Evolutionary conservation across 169 alveolate genomes (phyloP), one percentile per base, ranked within the genome.

Genomic region (Cryptosporidium tyzzeri): DNA sequence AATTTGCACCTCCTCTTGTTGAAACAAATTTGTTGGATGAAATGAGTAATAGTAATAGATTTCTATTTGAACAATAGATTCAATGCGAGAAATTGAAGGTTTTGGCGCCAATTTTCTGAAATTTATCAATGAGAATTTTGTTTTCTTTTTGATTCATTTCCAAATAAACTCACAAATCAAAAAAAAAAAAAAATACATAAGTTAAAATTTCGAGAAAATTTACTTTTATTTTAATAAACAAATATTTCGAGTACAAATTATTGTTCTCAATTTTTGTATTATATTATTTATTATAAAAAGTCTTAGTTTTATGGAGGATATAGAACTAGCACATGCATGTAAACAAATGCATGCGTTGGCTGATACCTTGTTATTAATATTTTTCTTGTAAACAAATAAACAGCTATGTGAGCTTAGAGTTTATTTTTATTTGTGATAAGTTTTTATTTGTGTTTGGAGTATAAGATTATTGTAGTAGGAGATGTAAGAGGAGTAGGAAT

Each of bases 1-100:
- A 80, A 23, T 80, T 80, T 39, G 29, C 73, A 62, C 89, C 89
- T 41, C 89, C 89, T 39, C 29, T 80, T 61, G 75, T 80, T 8
- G 89, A 80, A 45, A 80, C 89, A n/a, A 53, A 37, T 44, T 0
- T 80, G 16, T 80, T 80, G 55, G 89, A 80, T 50, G 89, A 80
- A 65, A 29, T 59, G n/a, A 31, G 68, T 29, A 37, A 14, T 80
- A 65, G 62, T 29, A 6, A 80, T 33, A 80, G 41, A 23, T 61
- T 80, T 10, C 23, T 80, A 62, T 80, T 62, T 62, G 89, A 71
- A 29, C 85, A 71, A n/a, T 71, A 55, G 51, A 48, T 48, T 12
- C n/a, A 7, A 45, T 48, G 21, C 7, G 14, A 48, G 21, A 48
- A 41, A 41, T 9, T 41, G 0, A 41, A 48, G 55, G 55, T 0